These are phyloP conservation scores for Coemansia sp. DNA, from an alignment of 192 early-diverging fungal species.

Conservation along the genomic window DNA sequence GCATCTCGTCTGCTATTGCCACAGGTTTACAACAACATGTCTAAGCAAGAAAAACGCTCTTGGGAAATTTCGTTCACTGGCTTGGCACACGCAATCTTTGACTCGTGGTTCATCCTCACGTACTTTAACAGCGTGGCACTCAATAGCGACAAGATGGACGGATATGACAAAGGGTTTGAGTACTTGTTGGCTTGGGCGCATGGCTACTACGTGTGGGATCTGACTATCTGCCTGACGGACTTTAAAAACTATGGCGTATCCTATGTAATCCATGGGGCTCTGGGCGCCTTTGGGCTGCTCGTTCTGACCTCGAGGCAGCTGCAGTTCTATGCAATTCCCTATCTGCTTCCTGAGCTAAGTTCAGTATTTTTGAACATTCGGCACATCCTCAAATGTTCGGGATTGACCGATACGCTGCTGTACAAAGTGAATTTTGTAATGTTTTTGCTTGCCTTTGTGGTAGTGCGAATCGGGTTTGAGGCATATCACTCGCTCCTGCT, in stretches of 20 bases:
- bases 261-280: slow-evolving; percentile 32
- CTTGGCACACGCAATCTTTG: slow-evolving; percentile 19
- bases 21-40: slow-evolving; percentile 12
- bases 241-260: slow-evolving; percentile 22
- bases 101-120: slow-evolving; percentile 17
- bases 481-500: slow-evolving; percentile 23
- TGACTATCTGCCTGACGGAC: slow-evolving; percentile 24
- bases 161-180: slow-evolving; percentile 23
- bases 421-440: slow-evolving; percentile 40
- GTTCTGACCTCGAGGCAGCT: slow-evolving; percentile 36
- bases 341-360: slow-evolving; percentile 41
- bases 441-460: slow-evolving; percentile 23
- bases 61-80: slow-evolving; percentile 12
- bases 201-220: slow-evolving; percentile 48
- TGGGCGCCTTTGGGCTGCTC: slow-evolving; percentile 35
- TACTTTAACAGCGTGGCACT: slow-evolving; percentile 15
- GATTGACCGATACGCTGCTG: slow-evolving; percentile 4
- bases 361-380: slow-evolving; percentile 41
- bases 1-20: slow-evolving; percentile 15
- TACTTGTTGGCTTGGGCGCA: slow-evolving; percentile 16
- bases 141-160: slow-evolving; percentile 31
- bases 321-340: slow-evolving; percentile 44
- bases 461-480: slow-evolving; percentile 34
- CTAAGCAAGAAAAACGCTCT: slow-evolving; percentile 6
- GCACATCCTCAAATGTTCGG: slow-evolving; percentile 27